phyloP scores from a whole-genome alignment of 163 green algal species.

The Volvox carteri region DNA sequence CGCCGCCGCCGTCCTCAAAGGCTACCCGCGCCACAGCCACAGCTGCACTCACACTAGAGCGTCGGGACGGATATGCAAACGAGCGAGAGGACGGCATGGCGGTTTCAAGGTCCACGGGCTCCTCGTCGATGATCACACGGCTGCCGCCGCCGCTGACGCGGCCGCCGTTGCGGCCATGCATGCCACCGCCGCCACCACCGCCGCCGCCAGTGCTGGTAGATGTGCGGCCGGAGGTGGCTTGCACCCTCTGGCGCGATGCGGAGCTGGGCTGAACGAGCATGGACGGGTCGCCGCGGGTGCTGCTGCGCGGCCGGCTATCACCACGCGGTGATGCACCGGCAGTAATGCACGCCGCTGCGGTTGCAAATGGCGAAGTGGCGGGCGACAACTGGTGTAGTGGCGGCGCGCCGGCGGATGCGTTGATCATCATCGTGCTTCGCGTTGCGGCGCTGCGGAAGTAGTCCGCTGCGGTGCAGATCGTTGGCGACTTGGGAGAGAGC shows the following conservation, averaged over 20 bases:
- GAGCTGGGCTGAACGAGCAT: not conserved
- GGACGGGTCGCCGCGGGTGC: too few species aligned
- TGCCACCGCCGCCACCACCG: not conserved
- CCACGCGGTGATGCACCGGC: not conserved
- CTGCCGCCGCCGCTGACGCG: conserved; percentile 2
- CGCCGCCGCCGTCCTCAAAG: not conserved
- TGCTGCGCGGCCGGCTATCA: not conserved
- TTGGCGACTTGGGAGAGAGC: conserved; percentile 10
- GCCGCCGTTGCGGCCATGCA: not conserved
- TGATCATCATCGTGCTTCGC: conserved; percentile 41
- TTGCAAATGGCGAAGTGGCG: not conserved
- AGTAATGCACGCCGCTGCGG: not conserved
- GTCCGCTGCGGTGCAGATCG: conserved; percentile 42
- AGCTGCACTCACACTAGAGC: not conserved
- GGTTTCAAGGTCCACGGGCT: conserved; percentile 46
- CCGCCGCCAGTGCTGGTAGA: conserved; percentile 9
- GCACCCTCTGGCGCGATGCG: not conserved
- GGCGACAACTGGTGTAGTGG: not conserved
- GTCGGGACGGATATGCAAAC: not conserved
- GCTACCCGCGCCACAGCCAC: not conserved
- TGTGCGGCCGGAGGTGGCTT: not conserved
- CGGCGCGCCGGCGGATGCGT: conserved; percentile 4
- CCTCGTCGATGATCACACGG: conserved; percentile 51
- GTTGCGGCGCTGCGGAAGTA: conserved; percentile 39
- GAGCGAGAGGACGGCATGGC: not conserved